Evolutionary conservation across 1,284 basidiomycete genomes (phyloP).

Genomic region (Sporisorium scitamineum): DNA sequence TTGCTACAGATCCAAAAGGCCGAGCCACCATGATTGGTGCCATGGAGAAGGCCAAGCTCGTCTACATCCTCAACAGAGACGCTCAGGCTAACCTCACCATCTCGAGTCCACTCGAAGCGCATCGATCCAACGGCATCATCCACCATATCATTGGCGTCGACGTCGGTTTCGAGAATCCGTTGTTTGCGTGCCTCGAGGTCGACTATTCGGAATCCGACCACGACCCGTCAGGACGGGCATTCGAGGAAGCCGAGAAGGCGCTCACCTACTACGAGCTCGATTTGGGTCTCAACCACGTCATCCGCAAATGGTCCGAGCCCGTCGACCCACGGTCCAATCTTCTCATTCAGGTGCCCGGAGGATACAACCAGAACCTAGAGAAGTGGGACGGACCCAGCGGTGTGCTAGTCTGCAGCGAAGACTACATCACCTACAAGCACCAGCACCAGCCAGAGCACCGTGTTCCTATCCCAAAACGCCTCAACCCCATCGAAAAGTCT

Average conservation of each 20-base stretch:
- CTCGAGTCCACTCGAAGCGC: constrained; percentile 67
- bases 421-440: constrained; percentile 68
- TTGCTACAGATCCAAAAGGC: constrained; percentile 68
- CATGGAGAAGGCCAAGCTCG: constrained; percentile 67
- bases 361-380: constrained; percentile 65
- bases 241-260: constrained; percentile 55
- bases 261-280: constrained; percentile 69
- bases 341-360: constrained; percentile 67
- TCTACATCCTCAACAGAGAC: constrained; percentile 68
- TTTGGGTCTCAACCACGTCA: constrained; percentile 68
- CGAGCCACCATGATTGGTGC: constrained; percentile 67
- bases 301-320: constrained; percentile 66
- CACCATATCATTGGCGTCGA: constrained; percentile 67
- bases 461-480: constrained; percentile 66
- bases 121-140: constrained; percentile 62
- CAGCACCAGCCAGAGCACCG: constrained; percentile 64
- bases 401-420: constrained; percentile 67
- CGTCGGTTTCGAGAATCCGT: constrained; percentile 67
- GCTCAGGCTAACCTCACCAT: constrained; percentile 68
- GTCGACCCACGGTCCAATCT: constrained; percentile 62
- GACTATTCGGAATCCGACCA: constrained; percentile 67
- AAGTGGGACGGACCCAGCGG: constrained; percentile 69
- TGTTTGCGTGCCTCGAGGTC: constrained; percentile 67
- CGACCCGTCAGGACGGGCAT: constrained; percentile 64
- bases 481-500: constrained; percentile 55